A percentile compares a stretch with the other conserved stretches of the same genome.
Evolutionary conservation across 495 filamentous ascomycete genomes (phyloP).

Genomic region (Neurospora pannonica): DNA sequence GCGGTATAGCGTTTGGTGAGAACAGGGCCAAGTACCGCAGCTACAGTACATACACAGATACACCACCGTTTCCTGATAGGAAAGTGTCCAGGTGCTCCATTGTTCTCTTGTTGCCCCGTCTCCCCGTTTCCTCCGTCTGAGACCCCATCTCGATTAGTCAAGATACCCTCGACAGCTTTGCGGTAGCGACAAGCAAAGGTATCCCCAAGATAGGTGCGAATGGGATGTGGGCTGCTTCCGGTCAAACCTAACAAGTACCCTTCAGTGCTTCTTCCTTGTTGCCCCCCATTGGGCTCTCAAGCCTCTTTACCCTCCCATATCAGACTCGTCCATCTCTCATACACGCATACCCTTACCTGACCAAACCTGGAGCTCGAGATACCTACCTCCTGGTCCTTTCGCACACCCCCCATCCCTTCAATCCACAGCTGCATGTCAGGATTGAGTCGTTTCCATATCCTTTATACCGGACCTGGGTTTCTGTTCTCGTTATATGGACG

Average conservation of each 20-base stretch:
- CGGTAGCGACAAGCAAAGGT: not conserved
- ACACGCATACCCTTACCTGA: not conserved
- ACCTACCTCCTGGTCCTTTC: not conserved
- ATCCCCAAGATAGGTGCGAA: not conserved
- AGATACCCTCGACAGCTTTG: not conserved
- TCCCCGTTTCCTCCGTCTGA: not conserved
- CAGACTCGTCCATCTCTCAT: not conserved
- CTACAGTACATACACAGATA: conserved; percentile 6
- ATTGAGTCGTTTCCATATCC: conserved; percentile 7
- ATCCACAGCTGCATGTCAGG: conserved; percentile 10
- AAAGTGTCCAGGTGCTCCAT: not conserved
- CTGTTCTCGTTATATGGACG: not conserved
- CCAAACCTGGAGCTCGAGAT: conserved; percentile 2
- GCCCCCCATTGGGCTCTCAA: not conserved
- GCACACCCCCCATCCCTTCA: conserved; percentile 6
- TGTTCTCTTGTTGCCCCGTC: not conserved
- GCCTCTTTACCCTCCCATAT: not conserved
- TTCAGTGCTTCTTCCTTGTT: not conserved
- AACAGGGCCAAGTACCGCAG: conserved; percentile 4
- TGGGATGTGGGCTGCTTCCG: conserved; percentile 14
- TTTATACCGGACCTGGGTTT: not conserved
- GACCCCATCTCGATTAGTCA: not conserved
- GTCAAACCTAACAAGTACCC: conserved; percentile 4
- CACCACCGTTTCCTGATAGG: not conserved
- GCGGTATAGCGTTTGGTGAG: conserved; percentile 2